Percentiles rank a stretch among this genome's conserved stretches.
Evolutionary conservation across 139 green algal genomes (phyloP).

Genomic region (Picochlorum sp.): DNA sequence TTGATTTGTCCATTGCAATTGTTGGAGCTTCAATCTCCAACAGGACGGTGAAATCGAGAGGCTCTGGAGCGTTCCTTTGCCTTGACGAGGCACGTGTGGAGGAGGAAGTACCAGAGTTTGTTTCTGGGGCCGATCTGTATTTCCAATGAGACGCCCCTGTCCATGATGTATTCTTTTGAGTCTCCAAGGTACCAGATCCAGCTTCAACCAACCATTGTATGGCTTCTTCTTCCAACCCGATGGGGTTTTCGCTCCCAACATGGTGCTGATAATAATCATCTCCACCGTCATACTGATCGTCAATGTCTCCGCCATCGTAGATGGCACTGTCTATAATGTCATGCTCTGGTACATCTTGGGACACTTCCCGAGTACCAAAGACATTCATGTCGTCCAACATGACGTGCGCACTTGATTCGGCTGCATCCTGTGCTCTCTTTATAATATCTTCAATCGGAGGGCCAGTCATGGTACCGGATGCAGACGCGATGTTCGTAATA

Average conservation of each 20-base stretch:
- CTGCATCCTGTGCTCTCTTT: conserved; percentile 14
- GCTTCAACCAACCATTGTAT: conserved; percentile 31
- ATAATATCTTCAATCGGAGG: conserved; percentile 3
- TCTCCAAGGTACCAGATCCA: conserved; percentile 4
- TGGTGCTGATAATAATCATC: conserved; percentile 2
- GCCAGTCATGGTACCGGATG: neutral
- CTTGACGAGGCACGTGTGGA: conserved; percentile 7
- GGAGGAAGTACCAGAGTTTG: neutral
- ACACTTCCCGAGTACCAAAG: neutral
- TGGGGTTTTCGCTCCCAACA: neutral
- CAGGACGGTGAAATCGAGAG: conserved; percentile 64
- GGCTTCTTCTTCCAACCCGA: conserved; percentile 20
- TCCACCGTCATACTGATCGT: conserved; percentile 12
- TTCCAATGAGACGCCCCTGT: conserved; percentile 55
- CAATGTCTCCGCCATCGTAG: conserved; percentile 7
- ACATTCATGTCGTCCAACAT: neutral
- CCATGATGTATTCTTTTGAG: conserved; percentile 27
- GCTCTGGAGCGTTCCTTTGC: conserved; percentile 6
- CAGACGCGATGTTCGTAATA: conserved; percentile 12
- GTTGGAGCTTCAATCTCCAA: conserved; percentile 14
- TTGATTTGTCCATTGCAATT: conserved; percentile 12
- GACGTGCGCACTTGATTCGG: conserved; percentile 12
- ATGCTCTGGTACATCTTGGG: no score
- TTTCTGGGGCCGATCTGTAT: conserved; percentile 26
- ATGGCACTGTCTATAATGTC: neutral